Evolutionary conservation across 495 filamentous ascomycete species (phyloP).

Genomic region (Trichocladium uniseriatum): DNA sequence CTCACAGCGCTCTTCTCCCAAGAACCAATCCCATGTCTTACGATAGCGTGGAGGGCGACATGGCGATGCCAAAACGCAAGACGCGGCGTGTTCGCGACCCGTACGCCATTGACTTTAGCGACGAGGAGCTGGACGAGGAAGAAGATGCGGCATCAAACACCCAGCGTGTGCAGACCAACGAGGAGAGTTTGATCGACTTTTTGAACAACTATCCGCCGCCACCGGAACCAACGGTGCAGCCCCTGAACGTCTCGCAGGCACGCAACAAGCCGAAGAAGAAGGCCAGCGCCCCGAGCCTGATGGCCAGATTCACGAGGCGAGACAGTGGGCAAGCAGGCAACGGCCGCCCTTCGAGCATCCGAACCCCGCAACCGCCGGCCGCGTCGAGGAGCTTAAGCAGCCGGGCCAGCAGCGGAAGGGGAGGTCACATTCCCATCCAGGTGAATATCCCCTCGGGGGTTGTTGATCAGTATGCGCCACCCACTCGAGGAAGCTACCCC

Average conservation of each 20-base stretch:
- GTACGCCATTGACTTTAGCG: slow-evolving; percentile 81
- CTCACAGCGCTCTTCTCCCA: slow-evolving; percentile 41
- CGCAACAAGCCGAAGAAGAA: slow-evolving; percentile 46
- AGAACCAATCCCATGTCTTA: slow-evolving; percentile 18
- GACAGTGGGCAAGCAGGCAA: slow-evolving; percentile 13
- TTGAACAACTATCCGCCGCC: slow-evolving; percentile 75
- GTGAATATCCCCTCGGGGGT: slow-evolving; percentile 29
- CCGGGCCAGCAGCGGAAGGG: slow-evolving; percentile 19
- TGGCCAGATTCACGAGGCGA: slow-evolving; percentile 50
- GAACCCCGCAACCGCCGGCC: slow-evolving; percentile 12
- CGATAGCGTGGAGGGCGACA: slow-evolving; percentile 31
- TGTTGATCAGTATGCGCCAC: slow-evolving; percentile 21
- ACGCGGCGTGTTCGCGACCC: slow-evolving; percentile 75
- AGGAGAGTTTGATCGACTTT: slow-evolving; percentile 83
- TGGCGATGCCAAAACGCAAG: slow-evolving; percentile 53
- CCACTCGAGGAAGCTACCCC: not conserved
- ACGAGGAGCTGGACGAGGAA: slow-evolving; percentile 62
- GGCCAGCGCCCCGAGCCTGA: slow-evolving; percentile 50
- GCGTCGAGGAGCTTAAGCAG: slow-evolving; percentile 28
- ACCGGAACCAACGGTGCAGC: slow-evolving; percentile 37
- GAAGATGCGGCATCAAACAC: slow-evolving; percentile 24
- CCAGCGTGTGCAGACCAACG: slow-evolving; percentile 37
- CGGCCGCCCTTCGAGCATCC: slow-evolving; percentile 14
- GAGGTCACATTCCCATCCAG: slow-evolving; percentile 40
- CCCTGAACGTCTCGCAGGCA: slow-evolving; percentile 20